These are phyloP conservation scores for Isabelozyma gotoi DNA, from an alignment of 805 yeast species.

Conservation along the genomic window DNA sequence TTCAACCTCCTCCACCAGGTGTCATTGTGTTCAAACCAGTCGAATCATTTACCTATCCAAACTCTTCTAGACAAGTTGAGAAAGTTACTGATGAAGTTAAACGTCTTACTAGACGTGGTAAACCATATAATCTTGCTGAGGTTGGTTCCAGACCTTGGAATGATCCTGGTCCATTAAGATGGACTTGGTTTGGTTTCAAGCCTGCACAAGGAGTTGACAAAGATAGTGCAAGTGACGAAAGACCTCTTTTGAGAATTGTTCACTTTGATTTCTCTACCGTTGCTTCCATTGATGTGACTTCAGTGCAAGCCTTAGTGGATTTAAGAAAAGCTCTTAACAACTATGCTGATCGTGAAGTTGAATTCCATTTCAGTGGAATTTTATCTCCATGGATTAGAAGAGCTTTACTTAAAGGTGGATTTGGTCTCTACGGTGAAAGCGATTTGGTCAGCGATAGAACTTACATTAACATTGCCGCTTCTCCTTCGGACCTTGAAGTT, in stretches of 20 bases:
- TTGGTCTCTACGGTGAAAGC: slow-evolving; percentile 57
- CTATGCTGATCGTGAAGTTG: slow-evolving; percentile 81
- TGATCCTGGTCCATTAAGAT: slow-evolving; percentile 68
- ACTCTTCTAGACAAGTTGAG: slow-evolving; percentile 73
- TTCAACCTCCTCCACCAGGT: slow-evolving; percentile 86
- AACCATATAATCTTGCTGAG: slow-evolving; percentile 30
- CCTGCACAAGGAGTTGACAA: slow-evolving; percentile 26
- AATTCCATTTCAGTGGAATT: slow-evolving; percentile 85
- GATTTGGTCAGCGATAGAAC: slow-evolving; percentile 36
- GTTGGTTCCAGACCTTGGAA: slow-evolving; percentile 86
- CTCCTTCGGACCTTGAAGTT: slow-evolving; percentile 29
- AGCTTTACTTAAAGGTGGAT: slow-evolving; percentile 71
- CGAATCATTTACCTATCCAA: slow-evolving; percentile 81
- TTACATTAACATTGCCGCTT: slow-evolving; percentile 40
- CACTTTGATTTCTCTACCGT: slow-evolving; percentile 83
- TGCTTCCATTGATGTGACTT: slow-evolving; percentile 74
- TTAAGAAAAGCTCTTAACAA: slow-evolving; percentile 66
- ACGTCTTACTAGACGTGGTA: slow-evolving; percentile 59
- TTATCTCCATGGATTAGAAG: slow-evolving; percentile 85
- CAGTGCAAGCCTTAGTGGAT: slow-evolving; percentile 76
- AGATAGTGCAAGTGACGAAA: slow-evolving; percentile 29
- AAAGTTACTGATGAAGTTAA: slow-evolving; percentile 65
- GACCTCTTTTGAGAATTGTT: slow-evolving; percentile 69
- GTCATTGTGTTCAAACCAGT: slow-evolving; percentile 81
- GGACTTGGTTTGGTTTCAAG: slow-evolving; percentile 14